Evolutionary conservation across 2,329 filamentous ascomycete species (phyloP).

Genomic region (Fusarium sp.): DNA sequence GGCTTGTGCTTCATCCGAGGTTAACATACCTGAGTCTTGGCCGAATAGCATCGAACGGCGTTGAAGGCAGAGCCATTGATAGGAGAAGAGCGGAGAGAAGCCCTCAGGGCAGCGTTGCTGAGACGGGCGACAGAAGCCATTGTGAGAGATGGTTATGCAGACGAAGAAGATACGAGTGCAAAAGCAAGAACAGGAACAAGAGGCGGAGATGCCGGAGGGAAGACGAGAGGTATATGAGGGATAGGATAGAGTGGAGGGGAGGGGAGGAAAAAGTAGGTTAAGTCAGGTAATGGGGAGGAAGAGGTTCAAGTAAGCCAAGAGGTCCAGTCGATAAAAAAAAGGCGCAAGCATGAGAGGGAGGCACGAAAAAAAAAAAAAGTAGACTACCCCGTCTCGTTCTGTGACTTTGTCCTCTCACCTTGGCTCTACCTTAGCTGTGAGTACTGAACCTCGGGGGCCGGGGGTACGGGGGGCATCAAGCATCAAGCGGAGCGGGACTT

Average conservation of each 20-base stretch:
- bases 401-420: conserved; percentile 26
- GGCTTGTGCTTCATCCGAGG: conserved; percentile 7
- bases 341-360: conserved; percentile 28
- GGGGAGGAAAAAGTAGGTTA: conserved; percentile 26
- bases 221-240: conserved; percentile 46
- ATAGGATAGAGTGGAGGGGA: conserved; percentile 44
- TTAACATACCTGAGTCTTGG: conserved; percentile 81
- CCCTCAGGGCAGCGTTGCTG: conserved; percentile 82
- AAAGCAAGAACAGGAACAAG: conserved; percentile 32
- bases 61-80: conserved; percentile 80
- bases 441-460: conserved; percentile 36
- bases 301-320: conserved; percentile 45
- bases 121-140: conserved; percentile 89
- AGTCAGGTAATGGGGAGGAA: conserved; percentile 40
- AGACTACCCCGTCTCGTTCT: conserved; percentile 15
- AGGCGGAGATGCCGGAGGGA: conserved; percentile 48
- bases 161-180: conserved; percentile 44
- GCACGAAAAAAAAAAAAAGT: conserved; percentile 36
- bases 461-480: conserved; percentile 31
- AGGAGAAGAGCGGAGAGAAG: conserved; percentile 73
- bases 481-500: conserved; percentile 33
- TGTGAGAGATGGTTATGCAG: conserved; percentile 48
- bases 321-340: conserved; percentile 38
- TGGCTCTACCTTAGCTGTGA: conserved; percentile 24
- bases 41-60: conserved; percentile 89